These are phyloP conservation scores for Heterococcus sp. DNA, from an alignment of 108 stramenopile species.

Conservation along the genomic window DNA sequence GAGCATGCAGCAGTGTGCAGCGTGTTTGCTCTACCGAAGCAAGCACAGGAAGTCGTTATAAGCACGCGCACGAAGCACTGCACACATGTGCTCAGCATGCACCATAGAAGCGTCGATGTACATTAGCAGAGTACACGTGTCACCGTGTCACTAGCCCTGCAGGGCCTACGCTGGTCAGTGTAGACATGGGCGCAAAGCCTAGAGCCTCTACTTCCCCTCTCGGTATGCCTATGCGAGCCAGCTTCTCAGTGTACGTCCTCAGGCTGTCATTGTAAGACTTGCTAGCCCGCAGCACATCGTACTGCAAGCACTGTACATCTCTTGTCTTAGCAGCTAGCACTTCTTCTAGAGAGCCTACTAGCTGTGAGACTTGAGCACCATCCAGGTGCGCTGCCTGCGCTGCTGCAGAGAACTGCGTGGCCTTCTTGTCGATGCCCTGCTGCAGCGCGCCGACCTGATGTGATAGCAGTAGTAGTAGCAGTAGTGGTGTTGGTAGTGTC, in stretches of 20 bases:
- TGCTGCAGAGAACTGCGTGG: background rate
- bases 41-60: background rate
- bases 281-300: conserved; percentile 43
- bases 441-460: background rate
- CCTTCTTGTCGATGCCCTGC: background rate
- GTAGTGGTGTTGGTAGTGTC: too few species aligned
- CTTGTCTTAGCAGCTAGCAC: conserved; percentile 39
- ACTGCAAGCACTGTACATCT: conserved; percentile 45
- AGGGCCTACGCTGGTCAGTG: conserved; percentile 44
- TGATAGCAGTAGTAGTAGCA: background rate
- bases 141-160: conserved; percentile 55
- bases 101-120: background rate
- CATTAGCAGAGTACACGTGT: background rate
- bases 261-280: conserved; percentile 65
- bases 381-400: conserved; percentile 26
- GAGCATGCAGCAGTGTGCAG: background rate
- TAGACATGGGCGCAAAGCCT: conserved; percentile 40
- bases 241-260: conserved; percentile 49
- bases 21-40: background rate
- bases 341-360: conserved; percentile 41
- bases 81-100: too few species aligned
- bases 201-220: conserved; percentile 44
- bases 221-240: conserved; percentile 54
- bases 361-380: conserved; percentile 25
- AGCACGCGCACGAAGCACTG: too few species aligned